A percentile compares a stretch with the other conserved stretches of the same genome.
Evolutionary conservation across 2,329 filamentous ascomycete species (phyloP).

Genomic region (Cordyceps fumosorosea): DNA sequence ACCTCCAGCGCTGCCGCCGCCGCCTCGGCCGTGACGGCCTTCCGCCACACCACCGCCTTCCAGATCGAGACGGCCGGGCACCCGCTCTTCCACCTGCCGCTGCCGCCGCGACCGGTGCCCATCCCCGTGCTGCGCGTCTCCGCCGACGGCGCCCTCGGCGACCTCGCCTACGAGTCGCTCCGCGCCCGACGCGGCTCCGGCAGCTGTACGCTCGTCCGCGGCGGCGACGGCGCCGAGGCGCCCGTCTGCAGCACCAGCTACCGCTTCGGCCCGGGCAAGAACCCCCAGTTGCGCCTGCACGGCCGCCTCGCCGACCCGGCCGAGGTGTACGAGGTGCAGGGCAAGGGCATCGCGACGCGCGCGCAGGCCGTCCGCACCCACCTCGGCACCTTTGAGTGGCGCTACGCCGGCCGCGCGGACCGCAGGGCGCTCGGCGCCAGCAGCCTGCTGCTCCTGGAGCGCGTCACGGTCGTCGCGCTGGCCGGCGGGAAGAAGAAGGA

Average conservation of each 20-base stretch:
- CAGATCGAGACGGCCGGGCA: slow-evolving; percentile 45
- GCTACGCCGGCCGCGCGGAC: slow-evolving; percentile 43
- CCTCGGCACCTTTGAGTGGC: slow-evolving; percentile 49
- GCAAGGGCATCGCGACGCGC: slow-evolving; percentile 39
- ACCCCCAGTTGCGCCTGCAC: slow-evolving; percentile 37
- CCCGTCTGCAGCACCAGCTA: slow-evolving; percentile 48
- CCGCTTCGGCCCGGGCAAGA: slow-evolving; percentile 47
- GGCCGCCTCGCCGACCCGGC: slow-evolving; percentile 10
- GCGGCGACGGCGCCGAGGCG: slow-evolving; percentile 28
- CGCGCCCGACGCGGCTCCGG: slow-evolving; percentile 41
- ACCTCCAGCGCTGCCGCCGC: not conserved
- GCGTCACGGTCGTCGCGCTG: slow-evolving; percentile 29
- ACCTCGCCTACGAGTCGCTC: slow-evolving; percentile 44
- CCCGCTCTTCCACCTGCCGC: slow-evolving; percentile 34
- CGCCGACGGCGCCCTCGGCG: slow-evolving; percentile 28
- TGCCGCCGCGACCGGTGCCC: slow-evolving; percentile 29
- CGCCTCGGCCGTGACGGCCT: slow-evolving; percentile 20
- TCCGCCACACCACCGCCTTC: slow-evolving; percentile 37
- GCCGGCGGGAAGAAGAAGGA: slow-evolving; percentile 21
- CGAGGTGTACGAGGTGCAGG: slow-evolving; percentile 22
- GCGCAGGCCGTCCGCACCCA: slow-evolving; percentile 39
- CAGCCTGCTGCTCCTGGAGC: slow-evolving; percentile 46
- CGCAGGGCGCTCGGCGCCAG: slow-evolving; percentile 33
- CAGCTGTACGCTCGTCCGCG: slow-evolving; percentile 40
- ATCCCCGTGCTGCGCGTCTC: slow-evolving; percentile 38